Base-by-base conservation (phyloP, 2,329 filamentous ascomycete species). In the Neonectria punicea region DNA sequence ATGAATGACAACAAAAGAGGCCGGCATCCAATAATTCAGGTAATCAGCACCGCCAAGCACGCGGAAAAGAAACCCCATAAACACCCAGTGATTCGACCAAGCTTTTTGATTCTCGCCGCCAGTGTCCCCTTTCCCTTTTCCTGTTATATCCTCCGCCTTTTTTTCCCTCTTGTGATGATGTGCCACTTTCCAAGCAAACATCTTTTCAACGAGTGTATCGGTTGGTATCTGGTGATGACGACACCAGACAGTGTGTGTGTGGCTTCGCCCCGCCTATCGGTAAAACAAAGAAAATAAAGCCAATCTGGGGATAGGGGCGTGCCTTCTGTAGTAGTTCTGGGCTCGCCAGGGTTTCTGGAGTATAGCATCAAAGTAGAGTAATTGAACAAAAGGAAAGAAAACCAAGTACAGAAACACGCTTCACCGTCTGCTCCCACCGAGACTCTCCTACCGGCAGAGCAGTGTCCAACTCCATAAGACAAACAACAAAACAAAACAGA, bases 391-490 rank as follows among this genome's bases (percentile, higher is more conserved):
- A 22, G 32, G 61, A 53, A 44, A 28, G 20, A 61, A 53, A 66
- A 61, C 60, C 49, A 60, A 67, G 49, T 39, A 59, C 36, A 53
- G 41, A 67, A 66, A 69, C 61, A 64, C 57, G 68, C 67, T 64
- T 67, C 57, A 64, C 61, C 61, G 47, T 59, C 61, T 63, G 59
- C 53, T 65, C 53, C 47, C 56, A 49, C 60, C 65, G 36, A 55
- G 56, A 65, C 34, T 59, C 55, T 64, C 47, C 56, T 63, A 25
- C 55, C 47, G 60, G 70, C 58, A 66, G 55, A 65, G 60, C 43
- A 67, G 32, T 39, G 18, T 59, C 66, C 61, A 71, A 71, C 65
- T 70, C 65, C 63, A 28, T 59, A 50, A 62, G 58, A 63, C 4
- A 63, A 62, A 55, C 53, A 72, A 58, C 49, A 47, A 61, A 63